Evolutionary conservation across 202 grass and related monocot genomes (phyloP).

Genomic region (Setaria italica): DNA sequence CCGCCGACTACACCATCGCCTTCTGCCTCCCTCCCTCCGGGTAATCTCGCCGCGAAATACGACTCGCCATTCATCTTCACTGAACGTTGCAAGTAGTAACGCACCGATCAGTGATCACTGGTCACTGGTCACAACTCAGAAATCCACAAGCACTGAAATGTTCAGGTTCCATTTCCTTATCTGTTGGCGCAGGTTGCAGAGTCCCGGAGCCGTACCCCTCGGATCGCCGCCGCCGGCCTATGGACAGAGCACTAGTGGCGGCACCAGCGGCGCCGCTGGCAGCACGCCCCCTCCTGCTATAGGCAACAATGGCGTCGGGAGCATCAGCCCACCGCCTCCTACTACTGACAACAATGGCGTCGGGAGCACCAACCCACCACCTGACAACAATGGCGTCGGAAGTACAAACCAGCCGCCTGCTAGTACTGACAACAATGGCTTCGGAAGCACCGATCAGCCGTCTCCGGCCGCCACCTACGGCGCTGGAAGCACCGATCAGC

Average conservation of each 20-base stretch:
- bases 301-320: not conserved
- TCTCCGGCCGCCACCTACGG: not conserved
- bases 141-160: not conserved
- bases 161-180: not conserved
- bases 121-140: not conserved
- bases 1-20: conserved; percentile 71
- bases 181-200: conserved; percentile 13
- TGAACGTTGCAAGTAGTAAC: not conserved
- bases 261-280: not conserved
- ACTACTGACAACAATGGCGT: not conserved
- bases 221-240: not conserved
- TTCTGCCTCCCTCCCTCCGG: conserved; percentile 70
- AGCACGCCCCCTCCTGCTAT: not conserved
- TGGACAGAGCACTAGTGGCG: conserved; percentile 19
- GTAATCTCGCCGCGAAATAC: conserved; percentile 20
- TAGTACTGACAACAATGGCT: not conserved
- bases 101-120: no score
- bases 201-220: not conserved
- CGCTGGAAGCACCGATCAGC: conserved; percentile 1
- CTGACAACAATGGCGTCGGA: not conserved
- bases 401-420: not conserved
- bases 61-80: not conserved
- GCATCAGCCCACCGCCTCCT: not conserved
- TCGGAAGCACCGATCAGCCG: not conserved
- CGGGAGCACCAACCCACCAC: not conserved